Base-by-base conservation (phyloP, 2,329 filamentous ascomycete genomes). In the Volutella citrinella region DNA sequence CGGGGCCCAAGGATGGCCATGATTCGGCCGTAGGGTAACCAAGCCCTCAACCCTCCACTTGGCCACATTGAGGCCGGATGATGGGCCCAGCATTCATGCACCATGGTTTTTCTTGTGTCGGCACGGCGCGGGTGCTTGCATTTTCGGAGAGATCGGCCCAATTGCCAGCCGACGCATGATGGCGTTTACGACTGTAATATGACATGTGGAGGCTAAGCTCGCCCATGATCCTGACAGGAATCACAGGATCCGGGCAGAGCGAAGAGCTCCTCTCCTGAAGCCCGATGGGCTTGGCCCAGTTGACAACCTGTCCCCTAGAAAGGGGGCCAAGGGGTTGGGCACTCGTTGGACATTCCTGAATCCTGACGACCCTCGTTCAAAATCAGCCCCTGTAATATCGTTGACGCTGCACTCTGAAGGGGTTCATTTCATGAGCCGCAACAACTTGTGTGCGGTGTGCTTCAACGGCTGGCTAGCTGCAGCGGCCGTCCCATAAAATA, bases 401-500 rank as follows among this genome's bases (percentile, higher is more conserved):
- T n/a, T n/a, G n/a, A n/a, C n/a, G n/a, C n/a, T n/a, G n/a, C n/a
- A n/a, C n/a, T n/a, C 42, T 38, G 40, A 41, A 53, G 42, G 48
- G 49, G 50, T 52, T 53, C 48, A 48, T 48, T 48, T 45, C 28
- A 48, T 34, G 43, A 53, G 46, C 42, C 46, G 36, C 44, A 48
- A 19, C 25, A 41, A 42, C 33, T 42, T 53, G 46, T 54, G 50
- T n/a, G n/a, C 50, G 50, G 50, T 54, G 51, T 52, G 48, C 46
- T 50, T 51, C 48, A 52, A 43, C 36, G 32, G 34, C 29, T 15
- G 36, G 36, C 39, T 54, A 54, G 53, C 44, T 50, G 51, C 52
- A 55, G 49, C 37, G 16, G 27, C 30, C 19, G 52, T 55, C 39
- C 52, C 52, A 55, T 55, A 56, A 54, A 51, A 49, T 46, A 55